Percentiles rank a stretch among this genome's conserved stretches.
These are phyloP conservation scores for Ramalina peruviana DNA, from an alignment of 495 filamentous ascomycete genomes.

Conservation along the genomic window DNA sequence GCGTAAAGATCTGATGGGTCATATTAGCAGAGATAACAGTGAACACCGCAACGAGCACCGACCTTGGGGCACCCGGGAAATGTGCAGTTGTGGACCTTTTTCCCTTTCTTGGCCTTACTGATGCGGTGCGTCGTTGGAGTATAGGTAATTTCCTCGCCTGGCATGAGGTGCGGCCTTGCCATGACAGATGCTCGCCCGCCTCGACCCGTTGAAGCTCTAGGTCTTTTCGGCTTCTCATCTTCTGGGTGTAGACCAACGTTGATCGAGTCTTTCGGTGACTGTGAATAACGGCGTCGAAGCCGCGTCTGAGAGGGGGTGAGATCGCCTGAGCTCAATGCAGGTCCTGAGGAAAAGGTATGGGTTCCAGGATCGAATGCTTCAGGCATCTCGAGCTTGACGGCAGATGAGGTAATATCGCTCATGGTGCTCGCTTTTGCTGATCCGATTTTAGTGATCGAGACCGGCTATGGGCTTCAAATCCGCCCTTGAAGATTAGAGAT, in stretches of 20 bases:
- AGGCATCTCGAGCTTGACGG: too few relatives aligned
- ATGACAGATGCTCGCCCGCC: background rate
- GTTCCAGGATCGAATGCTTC: too few relatives aligned
- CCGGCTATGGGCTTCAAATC: too few relatives aligned
- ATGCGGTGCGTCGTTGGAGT: constrained; percentile 65
- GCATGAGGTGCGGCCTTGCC: background rate
- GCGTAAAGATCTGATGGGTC: constrained; percentile 51
- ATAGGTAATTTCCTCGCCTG: constrained; percentile 27
- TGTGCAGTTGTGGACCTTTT: constrained; percentile 64
- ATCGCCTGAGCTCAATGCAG: constrained; percentile 1
- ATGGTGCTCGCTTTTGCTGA: too few relatives aligned
- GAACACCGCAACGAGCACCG: constrained; percentile 5
- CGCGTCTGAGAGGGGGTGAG: background rate
- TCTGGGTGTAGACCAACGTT: background rate
- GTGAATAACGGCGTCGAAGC: background rate
- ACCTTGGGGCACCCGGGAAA: constrained; percentile 51
- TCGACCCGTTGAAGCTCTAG: background rate
- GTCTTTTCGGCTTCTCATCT: background rate
- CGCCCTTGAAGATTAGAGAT: too few relatives aligned
- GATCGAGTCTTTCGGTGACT: background rate
- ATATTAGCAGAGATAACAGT: constrained; percentile 2
- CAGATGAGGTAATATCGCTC: too few relatives aligned
- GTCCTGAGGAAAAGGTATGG: background rate
- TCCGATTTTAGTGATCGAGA: too few relatives aligned
- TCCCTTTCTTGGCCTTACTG: constrained; percentile 72